Conservation (phyloP, 1,139 yeast genomes). For the Saccharomyces hybrid region DNA sequence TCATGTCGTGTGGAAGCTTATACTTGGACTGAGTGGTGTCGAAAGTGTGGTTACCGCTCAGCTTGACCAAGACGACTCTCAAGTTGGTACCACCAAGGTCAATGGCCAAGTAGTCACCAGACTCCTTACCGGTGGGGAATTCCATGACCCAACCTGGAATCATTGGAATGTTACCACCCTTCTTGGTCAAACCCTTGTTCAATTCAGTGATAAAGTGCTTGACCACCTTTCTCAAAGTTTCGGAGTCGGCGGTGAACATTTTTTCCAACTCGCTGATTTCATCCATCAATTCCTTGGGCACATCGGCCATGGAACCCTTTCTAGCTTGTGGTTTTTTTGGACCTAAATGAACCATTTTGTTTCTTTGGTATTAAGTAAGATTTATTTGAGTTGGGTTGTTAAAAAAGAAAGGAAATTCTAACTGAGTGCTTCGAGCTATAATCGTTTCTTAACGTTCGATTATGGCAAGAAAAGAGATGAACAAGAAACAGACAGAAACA, state of each 20-base stretch:
- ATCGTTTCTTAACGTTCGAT: not conserved
- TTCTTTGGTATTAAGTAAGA: not conserved
- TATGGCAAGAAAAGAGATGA: not conserved
- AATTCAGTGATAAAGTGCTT: conserved; percentile 67
- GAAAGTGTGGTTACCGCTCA: conserved; percentile 72
- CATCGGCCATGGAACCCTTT: conserved; percentile 72
- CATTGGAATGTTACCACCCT: conserved; percentile 90
- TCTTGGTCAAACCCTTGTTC: conserved; percentile 65
- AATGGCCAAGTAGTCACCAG: conserved; percentile 83
- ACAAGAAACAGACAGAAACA: not conserved
- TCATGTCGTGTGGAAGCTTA: conserved; percentile 62
- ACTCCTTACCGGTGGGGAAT: conserved; percentile 85
- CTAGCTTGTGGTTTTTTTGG: conserved; percentile 79
- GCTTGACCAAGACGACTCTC: conserved; percentile 77
- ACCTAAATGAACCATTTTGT: conserved; percentile 74
- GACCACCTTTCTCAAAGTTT: conserved; percentile 56
- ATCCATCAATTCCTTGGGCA: conserved; percentile 55
- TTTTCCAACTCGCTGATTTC: conserved; percentile 54
- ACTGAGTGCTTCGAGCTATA: not conserved
- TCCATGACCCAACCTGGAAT: conserved; percentile 95
- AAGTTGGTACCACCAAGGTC: conserved; percentile 95
- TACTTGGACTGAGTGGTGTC: conserved; percentile 80
- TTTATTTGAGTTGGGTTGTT: not conserved
- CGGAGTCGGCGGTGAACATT: conserved; percentile 56
- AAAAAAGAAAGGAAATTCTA: not conserved